phyloP scores from a whole-genome alignment of 2,329 filamentous ascomycete genomes.

The Cladosporium halotolerans region DNA sequence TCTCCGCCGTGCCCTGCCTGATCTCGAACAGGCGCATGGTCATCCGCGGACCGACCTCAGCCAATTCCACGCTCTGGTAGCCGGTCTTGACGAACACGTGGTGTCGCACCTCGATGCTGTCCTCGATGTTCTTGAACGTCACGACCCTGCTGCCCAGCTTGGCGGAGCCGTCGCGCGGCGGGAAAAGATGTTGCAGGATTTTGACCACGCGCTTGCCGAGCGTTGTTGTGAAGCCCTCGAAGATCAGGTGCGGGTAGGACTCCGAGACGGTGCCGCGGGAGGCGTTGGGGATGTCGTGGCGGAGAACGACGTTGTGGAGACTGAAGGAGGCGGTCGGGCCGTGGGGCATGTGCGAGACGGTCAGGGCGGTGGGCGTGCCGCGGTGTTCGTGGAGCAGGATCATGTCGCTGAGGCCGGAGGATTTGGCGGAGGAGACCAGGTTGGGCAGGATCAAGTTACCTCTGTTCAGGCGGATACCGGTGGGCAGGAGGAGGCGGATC shows the following conservation, averaged over 20 bases:
- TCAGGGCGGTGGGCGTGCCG: constrained; percentile 84
- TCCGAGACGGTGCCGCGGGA: constrained; percentile 84
- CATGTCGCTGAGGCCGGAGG: constrained; percentile 75
- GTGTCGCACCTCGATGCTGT: constrained; percentile 81
- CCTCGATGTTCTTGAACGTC: constrained; percentile 88
- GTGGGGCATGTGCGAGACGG: constrained; percentile 79
- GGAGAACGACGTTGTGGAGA: constrained; percentile 84
- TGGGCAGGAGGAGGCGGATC: constrained; percentile 75
- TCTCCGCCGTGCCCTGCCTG: constrained; percentile 81
- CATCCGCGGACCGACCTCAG: constrained; percentile 89
- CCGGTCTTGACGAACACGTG: constrained; percentile 92
- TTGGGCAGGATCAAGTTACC: constrained; percentile 85
- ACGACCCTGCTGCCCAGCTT: constrained; percentile 86
- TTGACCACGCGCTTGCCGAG: constrained; percentile 79
- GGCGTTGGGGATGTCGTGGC: constrained; percentile 86
- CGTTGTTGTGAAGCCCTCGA: constrained; percentile 81
- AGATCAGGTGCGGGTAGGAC: constrained; percentile 88
- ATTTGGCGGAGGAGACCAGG: constrained; percentile 73
- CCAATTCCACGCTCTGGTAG: constrained; percentile 80
- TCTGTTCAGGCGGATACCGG: constrained; percentile 80
- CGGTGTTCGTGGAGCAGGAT: constrained; percentile 87
- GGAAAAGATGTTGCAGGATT: constrained; percentile 89
- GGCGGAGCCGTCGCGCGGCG: constrained; percentile 72
- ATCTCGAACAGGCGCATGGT: constrained; percentile 97
- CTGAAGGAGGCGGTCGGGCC: constrained; percentile 84